Evolutionary conservation across 768 basidiomycete genomes (phyloP).

Genomic region (Collybia mongolica): DNA sequence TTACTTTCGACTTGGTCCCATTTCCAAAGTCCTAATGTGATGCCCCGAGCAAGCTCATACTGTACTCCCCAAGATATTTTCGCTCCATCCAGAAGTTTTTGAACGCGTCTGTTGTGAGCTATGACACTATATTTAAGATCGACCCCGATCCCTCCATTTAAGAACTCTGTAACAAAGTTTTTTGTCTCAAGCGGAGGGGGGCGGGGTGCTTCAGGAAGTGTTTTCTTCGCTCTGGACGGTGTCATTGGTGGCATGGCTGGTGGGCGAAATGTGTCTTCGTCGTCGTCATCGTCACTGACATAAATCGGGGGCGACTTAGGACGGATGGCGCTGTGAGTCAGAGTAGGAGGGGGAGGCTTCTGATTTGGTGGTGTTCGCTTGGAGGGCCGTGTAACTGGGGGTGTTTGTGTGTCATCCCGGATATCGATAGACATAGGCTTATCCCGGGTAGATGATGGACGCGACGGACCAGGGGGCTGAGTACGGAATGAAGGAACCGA

Average conservation of each 20-base stretch:
- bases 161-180: conserved; percentile 2
- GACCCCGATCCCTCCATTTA: conserved; percentile 16
- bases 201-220: not conserved
- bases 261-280: not conserved
- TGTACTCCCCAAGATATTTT: conserved; percentile 46
- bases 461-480: not conserved
- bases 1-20: conserved; percentile 36
- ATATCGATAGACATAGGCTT: too few relatives aligned
- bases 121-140: conserved; percentile 28
- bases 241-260: not conserved
- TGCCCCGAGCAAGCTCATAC: conserved; percentile 44
- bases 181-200: not conserved
- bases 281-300: too few relatives aligned
- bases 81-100: conserved; percentile 31
- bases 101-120: conserved; percentile 31
- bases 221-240: not conserved
- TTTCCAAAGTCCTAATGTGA: conserved; percentile 34
- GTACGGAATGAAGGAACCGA: not conserved
- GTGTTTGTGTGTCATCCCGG: too few relatives aligned
- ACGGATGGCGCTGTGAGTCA: too few relatives aligned
- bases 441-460: too few relatives aligned
- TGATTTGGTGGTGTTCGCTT: too few relatives aligned
- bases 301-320: too few relatives aligned
- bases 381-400: too few relatives aligned
- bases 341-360: too few relatives aligned